Base-by-base conservation (phyloP, 164 flowering plant species). In the Magnolia kwangsiensis region DNA sequence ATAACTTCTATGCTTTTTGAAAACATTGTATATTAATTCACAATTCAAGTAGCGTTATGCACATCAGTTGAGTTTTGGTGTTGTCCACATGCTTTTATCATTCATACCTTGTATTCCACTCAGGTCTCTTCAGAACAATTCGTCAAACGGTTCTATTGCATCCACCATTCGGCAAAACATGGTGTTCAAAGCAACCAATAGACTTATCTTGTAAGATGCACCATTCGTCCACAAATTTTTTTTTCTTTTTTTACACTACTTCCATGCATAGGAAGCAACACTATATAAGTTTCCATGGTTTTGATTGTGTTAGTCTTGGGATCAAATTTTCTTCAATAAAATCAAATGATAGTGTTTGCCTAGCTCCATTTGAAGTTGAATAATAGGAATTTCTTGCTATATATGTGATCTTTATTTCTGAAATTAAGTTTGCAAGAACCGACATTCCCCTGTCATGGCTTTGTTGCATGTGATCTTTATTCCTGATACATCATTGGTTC, bases 91-190 rank as follows among this genome's bases (percentile, higher is more conserved):
- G 51, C 29, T 27, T 27, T 19, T 19, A 27, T 45, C 2, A 27
- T 27, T 19, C 19, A 7, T 50, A 49, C 13, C 13, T 69, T 45
- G 21, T 51, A 20, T 50, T 7, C 50, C 31, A 67, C 77, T 69
- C 90, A 92, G 93, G 87, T 85, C 86, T 14, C 84, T 90, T 24
- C 84, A 80, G 71, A 85, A 87, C 71, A 91, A 91, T 77, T 74
- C 49, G 8, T 73, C 90, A 78, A 83, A 61, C 73, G 94, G 94
- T 69, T 80, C 86, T 23, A 58, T 89, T 73, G 83, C 90, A 67
- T 78, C 90, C 63, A 76, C 21, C 74, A 79, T 91, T 37, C 89
- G 96, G 98, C 85, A 82, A 78, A 87, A 91, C 75, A 85, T 69
- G 61, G 77, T 81, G 29, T 85, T 89, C 73, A 81, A 45, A 79